Conservation (phyloP, 192 early-diverging fungal species). For the Coemansia sp. region DNA sequence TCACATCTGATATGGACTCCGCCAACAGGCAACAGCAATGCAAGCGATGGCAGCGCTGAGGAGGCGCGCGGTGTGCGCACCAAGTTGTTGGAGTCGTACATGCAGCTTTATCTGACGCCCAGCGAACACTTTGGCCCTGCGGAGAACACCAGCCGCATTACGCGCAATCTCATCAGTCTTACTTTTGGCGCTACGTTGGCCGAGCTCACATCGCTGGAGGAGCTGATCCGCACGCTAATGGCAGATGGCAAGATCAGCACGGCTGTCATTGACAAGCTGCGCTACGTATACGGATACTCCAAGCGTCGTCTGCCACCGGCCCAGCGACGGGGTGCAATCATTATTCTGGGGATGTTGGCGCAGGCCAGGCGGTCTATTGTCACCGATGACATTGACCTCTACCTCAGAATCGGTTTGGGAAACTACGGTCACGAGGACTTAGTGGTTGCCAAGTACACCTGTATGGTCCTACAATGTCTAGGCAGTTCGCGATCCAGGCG, state of each 20-base stretch:
- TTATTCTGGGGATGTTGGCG: conserved; percentile 91
- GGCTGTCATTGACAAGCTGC: conserved; percentile 73
- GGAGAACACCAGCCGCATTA: conserved; percentile 58
- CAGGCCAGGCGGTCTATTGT: conserved; percentile 82
- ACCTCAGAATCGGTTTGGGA: conserved; percentile 84
- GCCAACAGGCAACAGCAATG: conserved; percentile 37
- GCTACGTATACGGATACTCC: conserved; percentile 73
- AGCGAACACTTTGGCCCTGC: conserved; percentile 38
- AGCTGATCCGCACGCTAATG: conserved; percentile 80
- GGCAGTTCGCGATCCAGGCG: conserved; percentile 35
- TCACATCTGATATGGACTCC: conserved; percentile 91
- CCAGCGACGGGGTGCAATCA: conserved; percentile 85
- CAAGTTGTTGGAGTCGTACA: conserved; percentile 76
- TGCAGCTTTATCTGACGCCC: conserved; percentile 72
- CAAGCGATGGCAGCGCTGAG: conserved; percentile 47
- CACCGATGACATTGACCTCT: conserved; percentile 78
- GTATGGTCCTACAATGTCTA: conserved; percentile 88
- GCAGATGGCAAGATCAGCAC: conserved; percentile 62
- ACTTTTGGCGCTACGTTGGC: conserved; percentile 85
- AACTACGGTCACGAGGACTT: conserved; percentile 79
- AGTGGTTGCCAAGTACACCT: conserved; percentile 83
- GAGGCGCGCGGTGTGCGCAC: conserved; percentile 70
- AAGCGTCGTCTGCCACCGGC: conserved; percentile 63
- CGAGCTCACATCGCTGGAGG: conserved; percentile 93
- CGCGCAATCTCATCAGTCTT: conserved; percentile 62